Evolutionary conservation across 2,329 filamentous ascomycete species (phyloP).

Genomic region (Tolypocladium inflatum): DNA sequence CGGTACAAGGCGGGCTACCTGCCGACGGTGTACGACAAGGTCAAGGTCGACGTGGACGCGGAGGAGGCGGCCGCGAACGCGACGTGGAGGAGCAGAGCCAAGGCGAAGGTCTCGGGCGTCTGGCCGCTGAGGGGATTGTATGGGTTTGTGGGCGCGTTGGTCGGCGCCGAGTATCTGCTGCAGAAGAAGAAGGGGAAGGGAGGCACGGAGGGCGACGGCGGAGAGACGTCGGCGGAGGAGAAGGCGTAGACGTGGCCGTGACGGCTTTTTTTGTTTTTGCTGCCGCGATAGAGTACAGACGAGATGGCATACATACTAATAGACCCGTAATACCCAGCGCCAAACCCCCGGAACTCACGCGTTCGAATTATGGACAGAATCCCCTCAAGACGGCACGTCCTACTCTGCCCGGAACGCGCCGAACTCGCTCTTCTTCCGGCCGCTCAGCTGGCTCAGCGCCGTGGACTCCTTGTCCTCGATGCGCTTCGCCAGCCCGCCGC

Average conservation of each 20-base stretch:
- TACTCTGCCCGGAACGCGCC: constrained; percentile 19
- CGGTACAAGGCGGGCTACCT: constrained; percentile 51
- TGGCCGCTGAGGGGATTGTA: constrained; percentile 36
- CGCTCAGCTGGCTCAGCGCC: constrained; percentile 19
- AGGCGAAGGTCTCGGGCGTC: constrained; percentile 11
- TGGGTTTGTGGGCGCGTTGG: constrained; percentile 34
- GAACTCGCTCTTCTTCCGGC: constrained; percentile 16
- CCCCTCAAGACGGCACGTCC: neutral
- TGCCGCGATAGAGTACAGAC: neutral
- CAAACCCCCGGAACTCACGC: neutral
- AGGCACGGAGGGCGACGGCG: neutral
- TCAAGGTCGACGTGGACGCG: constrained; percentile 37
- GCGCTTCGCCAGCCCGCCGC: constrained; percentile 5
- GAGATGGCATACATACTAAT: neutral
- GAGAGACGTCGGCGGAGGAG: neutral
- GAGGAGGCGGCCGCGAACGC: constrained; percentile 19
- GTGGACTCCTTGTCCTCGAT: constrained; percentile 13
- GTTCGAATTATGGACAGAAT: neutral
- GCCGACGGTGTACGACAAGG: constrained; percentile 60
- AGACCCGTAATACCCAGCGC: neutral
- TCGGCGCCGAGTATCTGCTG: constrained; percentile 37
- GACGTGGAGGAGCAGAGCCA: constrained; percentile 21
- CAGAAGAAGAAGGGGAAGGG: constrained; percentile 20
- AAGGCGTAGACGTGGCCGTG: neutral
- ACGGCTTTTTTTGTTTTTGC: neutral